phyloP scores from a whole-genome alignment of 306 rosid species.

The Hippophae gyantsensis region DNA sequence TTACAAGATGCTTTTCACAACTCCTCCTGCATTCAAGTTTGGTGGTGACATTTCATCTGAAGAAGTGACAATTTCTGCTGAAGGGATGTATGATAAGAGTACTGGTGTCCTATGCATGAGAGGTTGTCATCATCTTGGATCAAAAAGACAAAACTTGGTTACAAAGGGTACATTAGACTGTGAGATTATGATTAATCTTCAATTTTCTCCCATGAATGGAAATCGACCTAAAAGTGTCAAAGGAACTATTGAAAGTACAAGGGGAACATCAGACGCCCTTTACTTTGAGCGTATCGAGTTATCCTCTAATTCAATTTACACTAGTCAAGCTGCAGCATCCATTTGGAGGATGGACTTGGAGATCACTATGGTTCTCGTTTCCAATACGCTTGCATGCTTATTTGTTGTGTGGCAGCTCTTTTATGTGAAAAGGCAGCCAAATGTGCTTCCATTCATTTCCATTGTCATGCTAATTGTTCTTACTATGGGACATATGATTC shows the following conservation, averaged over 20 bases:
- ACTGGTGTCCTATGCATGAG: conserved; percentile 62
- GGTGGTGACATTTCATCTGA: conserved; percentile 16
- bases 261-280: conserved; percentile 47
- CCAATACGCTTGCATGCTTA: conserved; percentile 70
- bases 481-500: conserved; percentile 71
- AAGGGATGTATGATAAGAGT: conserved; percentile 62
- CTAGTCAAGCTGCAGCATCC: conserved; percentile 48
- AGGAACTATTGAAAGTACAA: conserved; percentile 67
- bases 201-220: conserved; percentile 54
- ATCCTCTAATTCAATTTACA: conserved; percentile 44
- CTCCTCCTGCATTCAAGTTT: conserved; percentile 35
- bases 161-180: conserved; percentile 57
- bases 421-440: conserved; percentile 51
- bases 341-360: conserved; percentile 85
- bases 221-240: conserved; percentile 30
- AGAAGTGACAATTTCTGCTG: conserved; percentile 50
- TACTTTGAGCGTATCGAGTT: conserved; percentile 53
- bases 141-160: conserved; percentile 22
- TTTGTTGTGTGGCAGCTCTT: conserved; percentile 77
- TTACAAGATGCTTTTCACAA: conserved; percentile 42
- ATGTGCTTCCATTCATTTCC: conserved; percentile 57
- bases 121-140: conserved; percentile 55
- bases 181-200: conserved; percentile 43
- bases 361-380: conserved; percentile 57
- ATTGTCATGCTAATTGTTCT: conserved; percentile 56